These are phyloP conservation scores for Trametes sp. DNA, from an alignment of 1,284 basidiomycete genomes.

Conservation along the genomic window DNA sequence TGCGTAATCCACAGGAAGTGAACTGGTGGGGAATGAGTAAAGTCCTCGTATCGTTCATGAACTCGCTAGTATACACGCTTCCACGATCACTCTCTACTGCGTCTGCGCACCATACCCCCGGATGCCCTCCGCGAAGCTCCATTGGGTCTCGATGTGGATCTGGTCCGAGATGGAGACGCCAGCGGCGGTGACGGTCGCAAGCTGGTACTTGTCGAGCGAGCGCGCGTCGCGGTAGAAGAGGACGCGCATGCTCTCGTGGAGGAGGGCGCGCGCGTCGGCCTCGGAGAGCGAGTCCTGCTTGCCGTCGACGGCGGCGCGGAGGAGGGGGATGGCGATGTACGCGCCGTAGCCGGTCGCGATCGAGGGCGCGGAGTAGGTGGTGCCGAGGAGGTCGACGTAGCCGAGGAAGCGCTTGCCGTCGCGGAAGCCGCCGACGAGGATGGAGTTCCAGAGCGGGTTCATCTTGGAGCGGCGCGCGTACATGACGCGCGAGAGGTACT, in stretches of 20 bases:
- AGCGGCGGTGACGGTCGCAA: conserved; percentile 85
- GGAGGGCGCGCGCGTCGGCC: conserved; percentile 80
- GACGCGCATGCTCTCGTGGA: conserved; percentile 92
- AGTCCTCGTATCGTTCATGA: conserved; percentile 3
- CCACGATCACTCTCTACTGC: conserved; percentile 49
- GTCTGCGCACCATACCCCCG: conserved; percentile 85
- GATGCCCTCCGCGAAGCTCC: conserved; percentile 93
- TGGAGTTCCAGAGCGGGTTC: conserved; percentile 95
- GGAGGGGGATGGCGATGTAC: conserved; percentile 92
- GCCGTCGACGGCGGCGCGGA: conserved; percentile 91
- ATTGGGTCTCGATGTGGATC: conserved; percentile 78
- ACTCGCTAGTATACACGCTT: background rate
- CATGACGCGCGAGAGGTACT: conserved; percentile 92
- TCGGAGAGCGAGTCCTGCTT: conserved; percentile 79
- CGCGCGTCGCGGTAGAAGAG: conserved; percentile 97
- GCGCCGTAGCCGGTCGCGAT: conserved; percentile 97
- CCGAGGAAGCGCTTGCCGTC: conserved; percentile 89
- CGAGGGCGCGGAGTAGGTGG: conserved; percentile 94
- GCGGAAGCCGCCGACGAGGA: conserved; percentile 93
- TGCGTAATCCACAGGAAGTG: no score
- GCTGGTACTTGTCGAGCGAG: conserved; percentile 98
- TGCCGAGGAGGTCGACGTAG: conserved; percentile 97
- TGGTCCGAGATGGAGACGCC: conserved; percentile 88
- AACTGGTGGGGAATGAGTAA: background rate
- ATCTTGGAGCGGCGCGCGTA: conserved; percentile 90